Evolutionary conservation across 2,329 filamentous ascomycete genomes (phyloP), one percentile per base, ranked within the genome.

Genomic region (Penicillium palitans): DNA sequence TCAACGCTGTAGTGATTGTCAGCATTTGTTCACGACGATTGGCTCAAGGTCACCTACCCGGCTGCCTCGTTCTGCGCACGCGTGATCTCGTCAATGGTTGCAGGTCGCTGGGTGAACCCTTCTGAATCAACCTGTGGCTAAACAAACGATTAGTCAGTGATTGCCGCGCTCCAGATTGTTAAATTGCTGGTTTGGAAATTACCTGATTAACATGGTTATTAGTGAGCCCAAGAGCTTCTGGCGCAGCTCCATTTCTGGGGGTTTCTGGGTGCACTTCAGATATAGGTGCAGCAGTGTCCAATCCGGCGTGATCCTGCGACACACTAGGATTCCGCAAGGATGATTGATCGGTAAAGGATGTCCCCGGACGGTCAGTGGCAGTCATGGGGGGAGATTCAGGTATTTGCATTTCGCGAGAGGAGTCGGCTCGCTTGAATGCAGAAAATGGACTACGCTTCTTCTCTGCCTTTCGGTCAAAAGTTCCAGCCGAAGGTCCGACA

Each of bases 371-470:
- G 25, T 73, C 73, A 27, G 62, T 41, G 40, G 64, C 64, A 29
- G 68, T 65, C 31, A 66, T 56, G 7, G 69, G 66, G 13, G 72
- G 69, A 17, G 69, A 71, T 61, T 75, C 73, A 7, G 74, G 69
- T 37, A 74, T 73, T 55, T 75, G 73, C 60, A 72, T 64, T 24
- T 76, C 72, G 39, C 72, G 71, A 39, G 72, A 70, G 24, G 75
- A 75, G 52, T 79, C 76, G 15, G 68, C 70, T 62, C 76, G 70
- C 66, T 74, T 76, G 63, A 79, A 78, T 3, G 75, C 69, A 37
- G 69, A 68, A 64, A 80, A 80, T 19, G 77, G 76, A 48, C 72
- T 73, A 37, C 76, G 73, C 57, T 78, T 79, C 61, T 76, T 79
- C 44, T 80, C 77, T 31, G 71, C 41, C 53, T 67, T 68, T 44